These are phyloP conservation scores for Vigna radiata DNA, from an alignment of 306 rosid genomes.

Conservation along the genomic window DNA sequence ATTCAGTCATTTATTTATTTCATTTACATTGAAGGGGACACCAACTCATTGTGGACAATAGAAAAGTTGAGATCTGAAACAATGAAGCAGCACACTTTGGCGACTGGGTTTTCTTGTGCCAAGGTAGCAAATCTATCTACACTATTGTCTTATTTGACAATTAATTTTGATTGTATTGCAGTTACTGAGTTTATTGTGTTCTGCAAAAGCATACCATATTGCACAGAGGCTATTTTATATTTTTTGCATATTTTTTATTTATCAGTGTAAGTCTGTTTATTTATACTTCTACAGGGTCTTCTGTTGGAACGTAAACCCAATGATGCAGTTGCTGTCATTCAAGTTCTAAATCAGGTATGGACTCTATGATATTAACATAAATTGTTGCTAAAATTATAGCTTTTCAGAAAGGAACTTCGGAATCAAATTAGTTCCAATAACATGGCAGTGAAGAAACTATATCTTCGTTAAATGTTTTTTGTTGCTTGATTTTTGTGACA, in stretches of 20 bases:
- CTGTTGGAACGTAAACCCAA: conserved; percentile 74
- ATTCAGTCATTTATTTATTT: conserved; percentile 38
- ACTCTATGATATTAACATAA: conserved; percentile 48
- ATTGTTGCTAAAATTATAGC: conserved; percentile 11
- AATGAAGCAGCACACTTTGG: conserved; percentile 70
- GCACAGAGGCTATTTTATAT: not conserved
- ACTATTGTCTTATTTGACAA: conserved; percentile 14
- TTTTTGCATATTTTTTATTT: not conserved
- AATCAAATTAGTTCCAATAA: conserved; percentile 19
- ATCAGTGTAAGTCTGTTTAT: not conserved
- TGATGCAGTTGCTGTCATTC: conserved; percentile 74
- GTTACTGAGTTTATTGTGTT: conserved; percentile 16
- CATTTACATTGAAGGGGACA: conserved; percentile 63
- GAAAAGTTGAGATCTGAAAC: conserved; percentile 78
- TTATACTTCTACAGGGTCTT: conserved; percentile 62
- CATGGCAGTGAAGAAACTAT: conserved; percentile 10
- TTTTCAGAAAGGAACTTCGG: conserved; percentile 4
- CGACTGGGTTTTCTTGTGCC: conserved; percentile 76
- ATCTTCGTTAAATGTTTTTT: not conserved
- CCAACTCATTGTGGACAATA: conserved; percentile 69
- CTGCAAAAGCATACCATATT: conserved; percentile 13
- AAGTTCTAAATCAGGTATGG: conserved; percentile 77
- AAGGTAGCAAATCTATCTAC: conserved; percentile 60
- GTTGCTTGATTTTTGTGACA: conserved; percentile 4
- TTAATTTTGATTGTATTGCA: conserved; percentile 22